phyloP scores from a whole-genome alignment of 371 early-diverging fungal species.

The Batkoa obscura region DNA sequence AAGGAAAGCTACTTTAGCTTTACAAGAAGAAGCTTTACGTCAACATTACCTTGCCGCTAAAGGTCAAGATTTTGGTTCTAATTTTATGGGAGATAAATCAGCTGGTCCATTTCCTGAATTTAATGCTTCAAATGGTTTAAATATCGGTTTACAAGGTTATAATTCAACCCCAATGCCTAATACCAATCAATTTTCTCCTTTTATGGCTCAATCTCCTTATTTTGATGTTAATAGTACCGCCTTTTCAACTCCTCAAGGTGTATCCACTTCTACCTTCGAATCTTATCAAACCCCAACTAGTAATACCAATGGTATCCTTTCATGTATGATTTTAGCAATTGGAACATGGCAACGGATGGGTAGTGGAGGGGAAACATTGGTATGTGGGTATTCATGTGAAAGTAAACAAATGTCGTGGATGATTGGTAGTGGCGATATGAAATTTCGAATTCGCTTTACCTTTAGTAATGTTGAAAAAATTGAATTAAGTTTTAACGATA shows the following conservation, averaged over 20 bases:
- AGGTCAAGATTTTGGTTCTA: neutral
- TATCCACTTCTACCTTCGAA: constrained; percentile 10
- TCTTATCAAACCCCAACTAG: constrained; percentile 9
- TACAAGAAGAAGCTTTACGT: constrained; percentile 27
- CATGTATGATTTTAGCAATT: constrained; percentile 38
- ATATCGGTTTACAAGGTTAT: constrained; percentile 9
- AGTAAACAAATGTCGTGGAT: constrained; percentile 46
- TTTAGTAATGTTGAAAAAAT: constrained; percentile 30
- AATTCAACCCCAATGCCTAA: constrained; percentile 12
- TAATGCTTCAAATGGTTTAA: neutral
- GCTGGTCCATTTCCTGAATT: neutral
- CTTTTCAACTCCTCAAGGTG: constrained; percentile 10
- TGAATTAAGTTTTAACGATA: constrained; percentile 29
- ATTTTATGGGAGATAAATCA: neutral
- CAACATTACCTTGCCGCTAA: neutral
- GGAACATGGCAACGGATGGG: constrained; percentile 62
- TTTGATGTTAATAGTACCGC: constrained; percentile 8
- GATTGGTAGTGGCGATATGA: constrained; percentile 37
- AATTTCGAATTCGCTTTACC: constrained; percentile 56
- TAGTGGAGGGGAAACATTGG: constrained; percentile 25
- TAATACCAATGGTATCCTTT: constrained; percentile 17
- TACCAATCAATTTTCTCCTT: constrained; percentile 8
- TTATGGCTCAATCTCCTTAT: constrained; percentile 10
- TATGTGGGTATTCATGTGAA: constrained; percentile 28
- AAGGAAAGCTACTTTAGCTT: constrained; percentile 25